Base-by-base conservation (phyloP, 2,329 filamentous ascomycete species). In the Trichoderma guizhouense region DNA sequence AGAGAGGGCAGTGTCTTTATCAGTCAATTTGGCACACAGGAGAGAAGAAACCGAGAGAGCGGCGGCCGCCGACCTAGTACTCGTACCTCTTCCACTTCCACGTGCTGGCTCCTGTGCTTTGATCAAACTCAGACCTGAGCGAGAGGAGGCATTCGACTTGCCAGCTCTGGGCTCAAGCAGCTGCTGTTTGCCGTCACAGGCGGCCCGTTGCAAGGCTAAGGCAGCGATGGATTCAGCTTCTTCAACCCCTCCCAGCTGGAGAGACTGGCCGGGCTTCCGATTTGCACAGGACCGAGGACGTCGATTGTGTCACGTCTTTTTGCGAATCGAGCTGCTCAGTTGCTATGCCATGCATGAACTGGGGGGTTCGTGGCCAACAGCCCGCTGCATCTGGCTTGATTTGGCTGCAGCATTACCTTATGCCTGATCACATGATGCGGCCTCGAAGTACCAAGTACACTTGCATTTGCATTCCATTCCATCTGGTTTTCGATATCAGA, bases 351-450 rank as follows among this genome's bases (percentile, higher is more conserved):
- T 57, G 64, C 71, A 57, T 72, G 53, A 61, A 53, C 39, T 65
- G 66, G 70, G 57, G 57, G 71, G 66, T 63, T 63, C 24, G 71
- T 68, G 57, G 55, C 63, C 69, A 14, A 51, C 47, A 53, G 47
- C 28, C 55, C 28, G 70, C 63, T 74, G 70, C 70, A 65, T 68
- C 69, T 58, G 69, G 53, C 73, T 72, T 72, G 73, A 76, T 76
- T 72, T 63, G 70, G 64, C 70, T 53, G 47, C 21, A 36, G 47
- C 47, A 53, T 53, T 53, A 53, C 47, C 24, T 26, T 68, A 57
- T 53, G 34, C 26, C 36, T 36, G 66, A 75, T 75, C 74, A 75
- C 74, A 75, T 75, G 74, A 75, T 76, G 73, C 66, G 55, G 57
- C 26, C 67, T 34, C 71, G 28, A 32, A 15, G 51, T 62, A 68